Evolutionary conservation across 2,329 filamentous ascomycete species (phyloP), one percentile per base, ranked within the genome.

Genomic region (Colletotrichum sidae): DNA sequence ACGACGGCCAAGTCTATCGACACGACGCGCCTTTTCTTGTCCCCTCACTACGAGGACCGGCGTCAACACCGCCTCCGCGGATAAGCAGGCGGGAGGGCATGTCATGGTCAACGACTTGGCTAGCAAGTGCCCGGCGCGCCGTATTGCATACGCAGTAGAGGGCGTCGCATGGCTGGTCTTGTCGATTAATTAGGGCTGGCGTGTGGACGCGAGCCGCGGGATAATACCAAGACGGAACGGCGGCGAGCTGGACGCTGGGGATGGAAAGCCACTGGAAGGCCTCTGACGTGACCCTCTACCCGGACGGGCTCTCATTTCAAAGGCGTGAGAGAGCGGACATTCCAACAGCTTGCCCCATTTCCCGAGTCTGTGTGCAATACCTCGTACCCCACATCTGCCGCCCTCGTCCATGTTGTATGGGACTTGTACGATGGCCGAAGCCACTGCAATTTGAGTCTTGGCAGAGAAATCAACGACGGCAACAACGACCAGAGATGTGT

Each of bases 371-470:
- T 55, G 57, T 65, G 51, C 57, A 41, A 61, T 65, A 51, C 41
- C 38, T 61, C 56, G 25, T 60, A 65, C 62, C 57, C 62, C 62
- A 65, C 62, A 61, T n/a, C 51, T 50, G 34, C 50, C 62, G 33
- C 55, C 55, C 57, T 51, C 58, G 50, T 38, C 51, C 25, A 55
- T 60, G 39, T 51, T 37, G 17, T 63, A 47, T 49, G 12, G 56
- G 35, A 13, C 45, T 42, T 49, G 37, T 15, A 49, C 37, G 12
- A 50, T 34, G 13, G 54, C 46, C 54, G 42, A 58, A 58, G 55
- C 55, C 45, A 35, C 55, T 42, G 38, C 46, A 6, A 47, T 46
- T 35, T 38, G 17, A 10, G 46, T 34, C 13, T 13, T 42, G 45
- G 55, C 45, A 44, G 37, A 50, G 54, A 39, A 55, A 37, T 54